phyloP scores from a whole-genome alignment of 805 yeast genomes.

The Spathaspora hagerdaliae region DNA sequence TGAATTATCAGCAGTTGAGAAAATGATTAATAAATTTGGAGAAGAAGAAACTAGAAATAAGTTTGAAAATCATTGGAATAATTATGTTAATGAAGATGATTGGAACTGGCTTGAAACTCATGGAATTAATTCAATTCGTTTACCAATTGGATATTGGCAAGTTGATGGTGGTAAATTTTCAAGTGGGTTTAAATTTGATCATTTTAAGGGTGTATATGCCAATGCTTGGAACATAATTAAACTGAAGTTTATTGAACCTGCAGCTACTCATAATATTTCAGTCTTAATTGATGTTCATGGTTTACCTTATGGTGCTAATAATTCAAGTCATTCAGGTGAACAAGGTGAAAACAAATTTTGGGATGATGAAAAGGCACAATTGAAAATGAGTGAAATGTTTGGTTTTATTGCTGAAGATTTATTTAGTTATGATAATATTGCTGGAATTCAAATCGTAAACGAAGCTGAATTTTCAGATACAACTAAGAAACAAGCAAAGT shows the following conservation, averaged over 20 bases:
- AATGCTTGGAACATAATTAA: constrained; percentile 70
- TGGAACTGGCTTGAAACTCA: constrained; percentile 69
- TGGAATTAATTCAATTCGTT: constrained; percentile 76
- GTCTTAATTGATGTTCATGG: constrained; percentile 85
- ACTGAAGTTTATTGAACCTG: constrained; percentile 50
- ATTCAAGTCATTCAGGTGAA: constrained; percentile 81
- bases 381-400: constrained; percentile 46
- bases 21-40: constrained; percentile 46
- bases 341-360: constrained; percentile 57
- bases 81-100: constrained; percentile 62
- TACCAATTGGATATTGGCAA: constrained; percentile 92
- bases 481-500: constrained; percentile 47
- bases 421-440: constrained; percentile 56
- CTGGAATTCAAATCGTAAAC: constrained; percentile 82
- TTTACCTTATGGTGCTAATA: constrained; percentile 89
- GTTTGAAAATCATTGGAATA: constrained; percentile 63
- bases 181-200: constrained; percentile 58
- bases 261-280: constrained; percentile 60
- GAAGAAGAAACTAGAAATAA: constrained; percentile 47
- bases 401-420: constrained; percentile 63
- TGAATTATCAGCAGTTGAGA: constrained; percentile 71
- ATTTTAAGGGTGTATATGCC: constrained; percentile 50
- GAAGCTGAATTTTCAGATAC: constrained; percentile 66
- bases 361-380: constrained; percentile 39
- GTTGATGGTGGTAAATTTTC: constrained; percentile 61